A percentile compares a stretch with the other conserved stretches of the same genome.
Conservation (phyloP, 495 filamentous ascomycete genomes). For the Daldinia decipiens region DNA sequence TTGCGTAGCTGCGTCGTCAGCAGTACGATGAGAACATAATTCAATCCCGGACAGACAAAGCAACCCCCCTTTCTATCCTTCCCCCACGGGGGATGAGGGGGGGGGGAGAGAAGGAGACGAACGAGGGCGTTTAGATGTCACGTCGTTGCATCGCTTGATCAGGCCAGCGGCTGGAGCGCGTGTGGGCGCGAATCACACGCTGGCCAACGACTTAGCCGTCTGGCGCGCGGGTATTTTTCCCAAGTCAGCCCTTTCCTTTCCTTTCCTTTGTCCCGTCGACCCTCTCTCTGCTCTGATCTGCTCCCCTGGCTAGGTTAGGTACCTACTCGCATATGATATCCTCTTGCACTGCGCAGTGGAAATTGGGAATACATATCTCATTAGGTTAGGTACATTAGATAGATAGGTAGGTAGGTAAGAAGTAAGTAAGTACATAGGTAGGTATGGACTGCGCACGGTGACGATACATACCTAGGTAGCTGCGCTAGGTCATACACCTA, state of each 20-base stretch:
- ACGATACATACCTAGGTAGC: too few relatives aligned
- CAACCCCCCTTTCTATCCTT: neutral
- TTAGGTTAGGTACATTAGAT: too few relatives aligned
- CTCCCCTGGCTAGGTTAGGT: slow-evolving; percentile 10
- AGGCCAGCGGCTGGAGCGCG: slow-evolving; percentile 36
- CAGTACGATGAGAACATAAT: neutral
- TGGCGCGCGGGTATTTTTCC: slow-evolving; percentile 47
- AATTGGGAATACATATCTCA: neutral
- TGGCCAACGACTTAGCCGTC: slow-evolving; percentile 40
- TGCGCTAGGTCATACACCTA: neutral
- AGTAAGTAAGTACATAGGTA: too few relatives aligned
- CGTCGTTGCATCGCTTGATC: slow-evolving; percentile 31
- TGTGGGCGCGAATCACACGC: slow-evolving; percentile 46
- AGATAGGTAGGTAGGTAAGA: too few relatives aligned
- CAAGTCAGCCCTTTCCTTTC: neutral
- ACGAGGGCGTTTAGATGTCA: slow-evolving; percentile 13
- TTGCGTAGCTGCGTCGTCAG: slow-evolving; percentile 6
- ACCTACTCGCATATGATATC: too few relatives aligned
- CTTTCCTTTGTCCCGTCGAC: neutral
- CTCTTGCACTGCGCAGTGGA: too few relatives aligned
- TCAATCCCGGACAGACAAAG: neutral
- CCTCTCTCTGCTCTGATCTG: slow-evolving; percentile 4
- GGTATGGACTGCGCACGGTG: too few relatives aligned
- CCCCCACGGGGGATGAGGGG: neutral
- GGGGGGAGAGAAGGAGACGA: neutral